Conservation (phyloP, 306 rosid genomes). For the Castanea mollissima region DNA sequence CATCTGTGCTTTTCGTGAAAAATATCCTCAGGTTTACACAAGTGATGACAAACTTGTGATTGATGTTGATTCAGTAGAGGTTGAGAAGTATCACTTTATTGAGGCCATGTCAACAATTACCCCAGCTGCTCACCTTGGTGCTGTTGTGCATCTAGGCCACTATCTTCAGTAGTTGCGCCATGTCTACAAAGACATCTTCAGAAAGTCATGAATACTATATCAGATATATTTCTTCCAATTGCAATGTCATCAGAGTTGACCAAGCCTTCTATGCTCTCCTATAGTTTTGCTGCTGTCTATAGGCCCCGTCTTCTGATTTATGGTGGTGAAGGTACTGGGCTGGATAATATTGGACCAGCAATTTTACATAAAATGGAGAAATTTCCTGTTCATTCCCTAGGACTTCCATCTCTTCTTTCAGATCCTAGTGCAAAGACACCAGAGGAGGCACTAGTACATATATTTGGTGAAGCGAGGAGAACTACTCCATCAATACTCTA, state of each 20-base stretch:
- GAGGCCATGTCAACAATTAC: slow-evolving; percentile 97
- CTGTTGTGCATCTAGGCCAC: slow-evolving; percentile 92
- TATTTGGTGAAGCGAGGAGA: slow-evolving; percentile 84
- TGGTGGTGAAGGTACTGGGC: slow-evolving; percentile 91
- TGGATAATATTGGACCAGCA: slow-evolving; percentile 99
- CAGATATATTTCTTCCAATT: slow-evolving; percentile 71
- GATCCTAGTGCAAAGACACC: slow-evolving; percentile 99
- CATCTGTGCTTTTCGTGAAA: slow-evolving; percentile 88
- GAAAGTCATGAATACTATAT: slow-evolving; percentile 63
- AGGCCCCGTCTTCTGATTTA: slow-evolving; percentile 91
- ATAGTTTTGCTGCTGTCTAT: slow-evolving; percentile 82
- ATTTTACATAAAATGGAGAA: slow-evolving; percentile 95
- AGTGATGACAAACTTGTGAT: slow-evolving; percentile 94
- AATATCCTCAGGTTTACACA: slow-evolving; percentile 93
- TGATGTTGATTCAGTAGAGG: slow-evolving; percentile 86
- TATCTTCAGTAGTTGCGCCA: slow-evolving; percentile 84
- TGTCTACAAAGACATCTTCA: slow-evolving; percentile 74
- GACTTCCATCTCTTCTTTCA: slow-evolving; percentile 90
- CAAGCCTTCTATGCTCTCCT: slow-evolving; percentile 80
- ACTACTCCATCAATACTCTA: slow-evolving; percentile 92
- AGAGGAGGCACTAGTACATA: slow-evolving; percentile 95
- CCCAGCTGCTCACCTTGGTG: slow-evolving; percentile 97
- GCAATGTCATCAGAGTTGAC: slow-evolving; percentile 67
- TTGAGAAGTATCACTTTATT: slow-evolving; percentile 82
- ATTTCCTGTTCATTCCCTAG: slow-evolving; percentile 91